phyloP scores from a whole-genome alignment of 2,329 filamentous ascomycete genomes.

The Penicillium frequentans region DNA sequence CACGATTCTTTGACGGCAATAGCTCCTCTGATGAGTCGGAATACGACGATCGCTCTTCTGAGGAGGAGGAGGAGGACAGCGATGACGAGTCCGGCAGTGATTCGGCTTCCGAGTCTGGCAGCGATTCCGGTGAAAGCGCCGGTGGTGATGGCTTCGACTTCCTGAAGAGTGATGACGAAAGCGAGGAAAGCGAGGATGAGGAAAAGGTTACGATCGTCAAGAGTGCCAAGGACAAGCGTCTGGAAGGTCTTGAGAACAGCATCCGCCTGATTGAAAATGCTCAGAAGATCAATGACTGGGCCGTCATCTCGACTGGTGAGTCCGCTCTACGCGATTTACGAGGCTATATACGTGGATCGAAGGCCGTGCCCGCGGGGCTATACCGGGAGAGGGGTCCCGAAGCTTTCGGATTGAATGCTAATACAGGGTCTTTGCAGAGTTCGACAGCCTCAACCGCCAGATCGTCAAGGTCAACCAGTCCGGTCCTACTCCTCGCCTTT shows the following conservation, averaged over 20 bases:
- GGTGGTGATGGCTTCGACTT: slow-evolving; percentile 77
- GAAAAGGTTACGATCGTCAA: slow-evolving; percentile 85
- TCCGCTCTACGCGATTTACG: slow-evolving; percentile 8
- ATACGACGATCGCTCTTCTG: slow-evolving; percentile 59
- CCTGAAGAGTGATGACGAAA: slow-evolving; percentile 75
- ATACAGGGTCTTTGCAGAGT: slow-evolving; percentile 59
- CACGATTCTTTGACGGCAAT: slow-evolving; percentile 93
- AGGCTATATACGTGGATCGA: background rate
- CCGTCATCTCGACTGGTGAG: slow-evolving; percentile 83
- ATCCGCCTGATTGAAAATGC: slow-evolving; percentile 94
- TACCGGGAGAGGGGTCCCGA: background rate
- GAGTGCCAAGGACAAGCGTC: slow-evolving; percentile 96
- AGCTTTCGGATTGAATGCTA: slow-evolving; percentile 10
- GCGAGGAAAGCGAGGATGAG: slow-evolving; percentile 80
- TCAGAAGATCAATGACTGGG: slow-evolving; percentile 97
- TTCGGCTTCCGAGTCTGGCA: slow-evolving; percentile 57
- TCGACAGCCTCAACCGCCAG: slow-evolving; percentile 90
- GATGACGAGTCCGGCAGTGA: slow-evolving; percentile 59
- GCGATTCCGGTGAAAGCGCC: slow-evolving; percentile 53
- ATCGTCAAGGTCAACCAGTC: slow-evolving; percentile 74
- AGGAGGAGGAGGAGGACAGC: slow-evolving; percentile 57
- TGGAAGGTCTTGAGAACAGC: slow-evolving; percentile 87
- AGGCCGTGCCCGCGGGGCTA: background rate
- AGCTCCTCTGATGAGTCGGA: too few species aligned
- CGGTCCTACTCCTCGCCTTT: slow-evolving; percentile 81